Base-by-base conservation (phyloP, 2,329 filamentous ascomycete genomes). In the Ramularia endophylla region DNA sequence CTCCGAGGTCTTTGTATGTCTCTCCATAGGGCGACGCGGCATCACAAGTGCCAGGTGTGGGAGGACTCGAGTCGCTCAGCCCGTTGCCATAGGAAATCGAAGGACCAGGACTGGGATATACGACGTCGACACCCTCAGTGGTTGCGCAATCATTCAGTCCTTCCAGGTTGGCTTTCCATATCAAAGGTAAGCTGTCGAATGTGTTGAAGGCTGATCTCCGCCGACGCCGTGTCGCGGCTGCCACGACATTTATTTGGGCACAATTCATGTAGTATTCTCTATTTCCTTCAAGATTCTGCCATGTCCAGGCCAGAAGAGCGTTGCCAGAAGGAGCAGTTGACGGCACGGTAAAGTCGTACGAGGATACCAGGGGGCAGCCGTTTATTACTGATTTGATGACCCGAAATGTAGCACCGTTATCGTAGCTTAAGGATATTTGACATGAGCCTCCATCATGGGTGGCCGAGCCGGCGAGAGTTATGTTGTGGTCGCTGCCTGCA, bases 241-340 rank as follows among this genome's bases (percentile, higher is more conserved):
- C 34, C 1, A 65, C 58, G 27, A 88, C 80, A 47, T 75, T 78
- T 19, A 53, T 43, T 19, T 46, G 38, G 5, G 50, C 50, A 28
- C 50, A 53, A 20, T 53, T 51, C 45, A 19, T 35, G 74, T 92
- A 92, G 77, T 85, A 85, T 62, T 90, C 85, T 35, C 85, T 75
- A 66, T 88, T 88, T 18, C 85, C 85, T 8, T 47, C 38, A 17
- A 56, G 47, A 40, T 65, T 64, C 49, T 59, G 55, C 66, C 66
- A 69, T 11, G 78, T 80, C 86, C 86, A 90, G 27, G 80, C 78
- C 37, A 89, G 75, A 32, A 89, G 62, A 43, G 78, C 82, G 25
- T 80, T 56, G 3, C 75, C 64, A 64, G 69, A 46, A n/a, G 78
- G 77, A 1, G 78, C 77, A 50, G 82, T 78, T 2, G 65, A 62